phyloP scores from a whole-genome alignment of 352 stramenopile species.

The Proteromonas lacertae region DNA sequence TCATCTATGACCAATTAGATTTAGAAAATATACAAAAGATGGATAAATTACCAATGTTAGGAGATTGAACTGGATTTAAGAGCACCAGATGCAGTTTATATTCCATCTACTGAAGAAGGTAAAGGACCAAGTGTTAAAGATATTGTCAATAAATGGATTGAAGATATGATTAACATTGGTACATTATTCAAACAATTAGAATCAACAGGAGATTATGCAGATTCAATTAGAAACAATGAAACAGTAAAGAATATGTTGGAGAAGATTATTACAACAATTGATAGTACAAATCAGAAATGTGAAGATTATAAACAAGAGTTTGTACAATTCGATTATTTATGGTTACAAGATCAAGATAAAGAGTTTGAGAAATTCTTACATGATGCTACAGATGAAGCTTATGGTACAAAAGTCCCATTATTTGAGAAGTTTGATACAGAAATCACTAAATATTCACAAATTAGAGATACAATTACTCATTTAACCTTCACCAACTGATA shows the following conservation, averaged over 20 bases:
- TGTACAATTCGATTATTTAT: no score
- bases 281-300: constrained; percentile 75
- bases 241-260: constrained; percentile 31
- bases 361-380: constrained; percentile 82
- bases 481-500: constrained; percentile 43
- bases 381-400: constrained; percentile 72
- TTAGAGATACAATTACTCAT: constrained; percentile 35
- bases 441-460: constrained; percentile 70
- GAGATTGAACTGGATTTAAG: constrained; percentile 77
- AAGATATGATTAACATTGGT: constrained; percentile 67
- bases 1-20: constrained; percentile 66
- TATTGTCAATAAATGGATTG: constrained; percentile 74
- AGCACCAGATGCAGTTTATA: constrained; percentile 51
- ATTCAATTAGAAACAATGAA: constrained; percentile 68
- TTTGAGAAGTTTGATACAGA: constrained; percentile 63
- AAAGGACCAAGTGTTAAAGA: constrained; percentile 81
- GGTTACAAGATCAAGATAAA: constrained; percentile 92
- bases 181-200: constrained; percentile 78
- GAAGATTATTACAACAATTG: constrained; percentile 28
- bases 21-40: constrained; percentile 12
- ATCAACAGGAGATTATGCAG: no score
- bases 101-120: constrained; percentile 76
- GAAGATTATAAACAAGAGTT: no score
- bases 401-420: constrained; percentile 77
- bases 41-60: constrained; percentile 56